These are phyloP conservation scores for Amborella trichopoda DNA, from an alignment of 164 flowering plant species.

Conservation along the genomic window DNA sequence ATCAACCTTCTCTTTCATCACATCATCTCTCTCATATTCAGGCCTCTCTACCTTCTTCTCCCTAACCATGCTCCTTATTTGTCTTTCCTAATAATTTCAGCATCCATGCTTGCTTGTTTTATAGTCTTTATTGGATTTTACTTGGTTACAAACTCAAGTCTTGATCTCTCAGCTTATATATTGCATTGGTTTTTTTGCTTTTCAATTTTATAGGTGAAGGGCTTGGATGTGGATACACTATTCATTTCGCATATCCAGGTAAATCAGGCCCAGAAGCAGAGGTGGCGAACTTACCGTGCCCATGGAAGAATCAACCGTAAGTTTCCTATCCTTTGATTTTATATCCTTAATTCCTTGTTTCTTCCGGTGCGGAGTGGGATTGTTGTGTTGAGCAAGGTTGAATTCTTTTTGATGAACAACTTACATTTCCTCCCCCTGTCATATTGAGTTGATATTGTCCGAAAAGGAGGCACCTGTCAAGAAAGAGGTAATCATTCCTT, in stretches of 20 bases:
- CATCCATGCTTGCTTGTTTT: too few species aligned
- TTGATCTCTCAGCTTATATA: background rate
- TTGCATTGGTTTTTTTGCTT: background rate
- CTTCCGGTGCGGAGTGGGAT: background rate
- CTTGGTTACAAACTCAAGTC: too few species aligned
- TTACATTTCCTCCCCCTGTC: constrained; percentile 84
- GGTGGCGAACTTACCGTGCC: constrained; percentile 85
- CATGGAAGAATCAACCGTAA: constrained; percentile 86
- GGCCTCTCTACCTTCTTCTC: too few species aligned
- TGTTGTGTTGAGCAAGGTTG: background rate
- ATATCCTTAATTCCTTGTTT: background rate
- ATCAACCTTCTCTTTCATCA: too few species aligned
- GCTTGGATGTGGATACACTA: constrained; percentile 76
- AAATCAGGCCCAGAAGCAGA: constrained; percentile 81
- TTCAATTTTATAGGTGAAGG: constrained; percentile 41
- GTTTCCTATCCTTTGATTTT: constrained; percentile 9
- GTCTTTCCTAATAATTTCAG: too few species aligned
- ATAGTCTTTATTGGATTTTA: too few species aligned
- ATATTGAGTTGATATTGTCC: constrained; percentile 65
- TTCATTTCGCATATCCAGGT: constrained; percentile 74
- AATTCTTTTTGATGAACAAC: constrained; percentile 28
- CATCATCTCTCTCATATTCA: too few species aligned
- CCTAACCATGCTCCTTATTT: too few species aligned
- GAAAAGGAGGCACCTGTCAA: constrained; percentile 74
- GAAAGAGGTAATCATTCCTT: constrained; percentile 51